Base-by-base conservation (phyloP, 2,329 filamentous ascomycete species). In the Eurotiales sp. region DNA sequence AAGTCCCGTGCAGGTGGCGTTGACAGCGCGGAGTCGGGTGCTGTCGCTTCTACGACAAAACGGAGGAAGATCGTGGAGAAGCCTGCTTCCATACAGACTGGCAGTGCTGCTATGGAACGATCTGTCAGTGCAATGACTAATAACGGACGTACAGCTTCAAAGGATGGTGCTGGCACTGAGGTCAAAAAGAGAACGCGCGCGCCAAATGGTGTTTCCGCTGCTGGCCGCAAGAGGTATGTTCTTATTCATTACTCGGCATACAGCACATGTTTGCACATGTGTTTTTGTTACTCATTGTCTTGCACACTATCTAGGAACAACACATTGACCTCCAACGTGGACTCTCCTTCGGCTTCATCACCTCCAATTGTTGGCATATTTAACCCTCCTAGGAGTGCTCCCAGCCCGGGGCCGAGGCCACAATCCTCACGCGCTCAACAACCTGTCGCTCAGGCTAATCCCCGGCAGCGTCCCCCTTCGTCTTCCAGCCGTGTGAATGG, bases 61-160 rank as follows among this genome's bases (percentile, higher is more conserved):
- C 81, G 89, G 62, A 84, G 90, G 58, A 95, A 91, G 71, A 84
- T 88, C 2, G 51, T 34, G 22, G 90, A 95, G 61, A 88, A 88
- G 53, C 71, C 77, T 8, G 65, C 64, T n/a, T 55, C 64, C 7
- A 62, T 66, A 14, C 42, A 40, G 6, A 66, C 71, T 8, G 58
- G 64, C 12, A 60, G 57, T 15, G 54, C 65, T 19, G 62, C 65
- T 7, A 72, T 72, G 70, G 70, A 73, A 50, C 67, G 70, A 27
- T 64, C 70, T 22, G 67, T 64, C 23, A 74, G 70, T 50, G 64
- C 65, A 3, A 56, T 66, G 25, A 68, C 61, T 46, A 53, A 49
- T 42, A 53, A 58, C 39, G 67, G 66, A 54, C 63, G 72, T 46
- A 63, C 58, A 53, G 68, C 63, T 19, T 72, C 63, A 54, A 69